phyloP scores from a whole-genome alignment of 2,329 filamentous ascomycete genomes.

The Aspergillus ibericus region DNA sequence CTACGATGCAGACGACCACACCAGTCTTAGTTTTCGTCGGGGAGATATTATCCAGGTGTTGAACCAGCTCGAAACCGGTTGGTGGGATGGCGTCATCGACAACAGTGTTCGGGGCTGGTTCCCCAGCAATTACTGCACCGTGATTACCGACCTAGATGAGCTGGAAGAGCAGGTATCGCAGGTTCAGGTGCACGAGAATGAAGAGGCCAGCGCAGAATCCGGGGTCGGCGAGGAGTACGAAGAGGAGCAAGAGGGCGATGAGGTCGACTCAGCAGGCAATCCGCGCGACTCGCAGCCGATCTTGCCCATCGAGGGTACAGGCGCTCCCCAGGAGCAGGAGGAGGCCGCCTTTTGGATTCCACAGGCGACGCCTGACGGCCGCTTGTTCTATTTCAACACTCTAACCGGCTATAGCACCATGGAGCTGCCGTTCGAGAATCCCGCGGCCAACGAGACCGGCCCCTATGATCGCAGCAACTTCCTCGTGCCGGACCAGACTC shows the following conservation, averaged over 20 bases:
- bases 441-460: slow-evolving; percentile 76
- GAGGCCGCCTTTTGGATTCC: slow-evolving; percentile 98
- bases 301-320: slow-evolving; percentile 68
- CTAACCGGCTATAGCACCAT: slow-evolving; percentile 92
- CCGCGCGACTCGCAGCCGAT: slow-evolving; percentile 61
- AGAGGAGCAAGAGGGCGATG: slow-evolving; percentile 65
- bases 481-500: slow-evolving; percentile 82
- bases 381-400: slow-evolving; percentile 97
- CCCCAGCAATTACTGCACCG: slow-evolving; percentile 95
- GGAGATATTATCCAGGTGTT: slow-evolving; percentile 98
- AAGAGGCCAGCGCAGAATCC: slow-evolving; percentile 52
- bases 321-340: slow-evolving; percentile 64
- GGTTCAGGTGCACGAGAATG: slow-evolving; percentile 49
- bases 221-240: slow-evolving; percentile 62
- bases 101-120: slow-evolving; percentile 92
- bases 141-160: slow-evolving; percentile 75
- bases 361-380: slow-evolving; percentile 88
- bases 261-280: slow-evolving; percentile 66
- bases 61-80: slow-evolving; percentile 95
- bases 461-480: slow-evolving; percentile 87
- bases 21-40: slow-evolving; percentile 92
- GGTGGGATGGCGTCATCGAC: slow-evolving; percentile 99
- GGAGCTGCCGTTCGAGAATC: slow-evolving; percentile 91
- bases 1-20: slow-evolving; percentile 96
- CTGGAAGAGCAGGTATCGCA: slow-evolving; percentile 62